Conservation (phyloP, 768 basidiomycete genomes). For the Kwoniella shandongensis region DNA sequence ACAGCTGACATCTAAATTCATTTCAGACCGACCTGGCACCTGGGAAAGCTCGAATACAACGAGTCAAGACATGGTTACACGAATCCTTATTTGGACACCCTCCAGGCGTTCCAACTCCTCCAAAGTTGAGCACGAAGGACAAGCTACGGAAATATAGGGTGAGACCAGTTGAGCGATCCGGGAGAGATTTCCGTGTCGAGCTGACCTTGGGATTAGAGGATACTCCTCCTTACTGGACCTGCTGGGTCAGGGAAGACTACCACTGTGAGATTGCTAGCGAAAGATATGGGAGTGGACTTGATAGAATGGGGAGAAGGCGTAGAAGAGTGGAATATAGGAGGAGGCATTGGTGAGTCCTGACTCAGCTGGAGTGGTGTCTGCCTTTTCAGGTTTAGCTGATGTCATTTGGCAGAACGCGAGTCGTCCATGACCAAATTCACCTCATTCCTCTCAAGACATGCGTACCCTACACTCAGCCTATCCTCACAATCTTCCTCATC, state of each 20-base stretch:
- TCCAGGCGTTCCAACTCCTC: slow-evolving; percentile 5
- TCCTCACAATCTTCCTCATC: slow-evolving; percentile 21
- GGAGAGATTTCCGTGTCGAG: neutral
- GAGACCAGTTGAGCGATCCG: slow-evolving; percentile 8
- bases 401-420: slow-evolving; percentile 50
- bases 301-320: slow-evolving; percentile 79
- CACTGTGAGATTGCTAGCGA: slow-evolving; percentile 70
- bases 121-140: slow-evolving; percentile 25
- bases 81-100: slow-evolving; percentile 46
- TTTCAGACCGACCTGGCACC: slow-evolving; percentile 47
- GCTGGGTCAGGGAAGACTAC: slow-evolving; percentile 90
- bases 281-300: slow-evolving; percentile 73
- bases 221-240: slow-evolving; percentile 81
- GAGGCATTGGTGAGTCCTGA: slow-evolving; percentile 48
- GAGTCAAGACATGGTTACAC: slow-evolving; percentile 49
- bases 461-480: slow-evolving; percentile 39
- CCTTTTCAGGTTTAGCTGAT: neutral
- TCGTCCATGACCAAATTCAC: slow-evolving; percentile 65
- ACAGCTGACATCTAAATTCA: neutral
- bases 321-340: slow-evolving; percentile 58
- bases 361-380: neutral
- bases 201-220: slow-evolving; percentile 59
- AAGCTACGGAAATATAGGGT: slow-evolving; percentile 50
- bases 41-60: slow-evolving; percentile 41
- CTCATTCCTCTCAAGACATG: slow-evolving; percentile 65